phyloP scores from a whole-genome alignment of 106 monocot genomes.

The Alisma plantagoaquatica region DNA sequence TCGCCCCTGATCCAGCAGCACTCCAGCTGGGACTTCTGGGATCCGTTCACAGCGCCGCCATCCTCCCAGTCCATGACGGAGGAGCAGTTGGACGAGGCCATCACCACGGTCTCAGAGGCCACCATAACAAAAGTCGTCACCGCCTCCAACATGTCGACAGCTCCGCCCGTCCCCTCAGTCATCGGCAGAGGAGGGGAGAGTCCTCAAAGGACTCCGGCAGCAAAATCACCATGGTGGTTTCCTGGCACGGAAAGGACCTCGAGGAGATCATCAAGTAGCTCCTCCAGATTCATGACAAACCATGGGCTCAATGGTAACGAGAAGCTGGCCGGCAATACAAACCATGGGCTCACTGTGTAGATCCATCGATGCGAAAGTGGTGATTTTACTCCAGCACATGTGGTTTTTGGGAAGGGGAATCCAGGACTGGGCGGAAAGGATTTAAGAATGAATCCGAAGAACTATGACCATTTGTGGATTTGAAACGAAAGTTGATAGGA shows the following conservation, averaged over 20 bases:
- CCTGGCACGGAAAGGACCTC: slow-evolving; percentile 54
- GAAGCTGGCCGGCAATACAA: too few relatives aligned
- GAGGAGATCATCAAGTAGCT: slow-evolving; percentile 46
- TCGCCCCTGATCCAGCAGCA: slow-evolving; percentile 39
- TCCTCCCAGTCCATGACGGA: slow-evolving; percentile 34
- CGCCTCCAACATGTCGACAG: too few relatives aligned
- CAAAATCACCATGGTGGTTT: slow-evolving; percentile 62
- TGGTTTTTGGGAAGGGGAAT: too few relatives aligned
- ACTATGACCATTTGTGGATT: too few relatives aligned
- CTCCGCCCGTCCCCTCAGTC: slow-evolving; percentile 28
- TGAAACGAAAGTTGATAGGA: too few relatives aligned
- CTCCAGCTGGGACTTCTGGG: slow-evolving; percentile 87
- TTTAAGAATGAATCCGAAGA: too few relatives aligned
- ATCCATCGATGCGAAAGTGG: too few relatives aligned
- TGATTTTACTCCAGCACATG: too few relatives aligned
- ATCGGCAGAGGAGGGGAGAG: too few relatives aligned
- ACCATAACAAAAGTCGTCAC: slow-evolving; percentile 12
- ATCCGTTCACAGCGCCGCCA: slow-evolving; percentile 60
- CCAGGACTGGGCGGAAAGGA: too few relatives aligned
- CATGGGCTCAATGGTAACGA: slow-evolving; percentile 32
- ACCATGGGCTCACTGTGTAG: too few relatives aligned
- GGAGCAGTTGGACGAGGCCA: slow-evolving; percentile 58
- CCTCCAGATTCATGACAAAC: slow-evolving; percentile 14
- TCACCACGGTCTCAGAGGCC: slow-evolving; percentile 20
- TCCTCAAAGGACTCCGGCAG: too few relatives aligned